Conservation (phyloP, 257 asterid species). For the Scutellaria baicalensis region DNA sequence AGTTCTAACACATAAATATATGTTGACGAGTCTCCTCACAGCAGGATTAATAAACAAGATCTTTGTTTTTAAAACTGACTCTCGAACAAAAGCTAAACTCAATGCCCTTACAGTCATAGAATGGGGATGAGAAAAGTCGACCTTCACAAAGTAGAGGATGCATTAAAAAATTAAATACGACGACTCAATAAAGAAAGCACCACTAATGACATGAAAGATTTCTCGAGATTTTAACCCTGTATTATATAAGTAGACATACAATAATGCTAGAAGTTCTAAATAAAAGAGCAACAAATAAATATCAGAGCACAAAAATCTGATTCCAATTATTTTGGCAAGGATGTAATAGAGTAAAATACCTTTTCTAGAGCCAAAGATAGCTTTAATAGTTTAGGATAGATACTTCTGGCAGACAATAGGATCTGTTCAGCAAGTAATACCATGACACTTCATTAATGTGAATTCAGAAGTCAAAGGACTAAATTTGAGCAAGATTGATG, state of each 20-base stretch:
- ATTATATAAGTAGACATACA: too few relatives aligned
- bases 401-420: constrained; percentile 66
- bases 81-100: neutral
- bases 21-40: neutral
- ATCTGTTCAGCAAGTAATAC: constrained; percentile 45
- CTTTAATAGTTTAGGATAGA: constrained; percentile 75
- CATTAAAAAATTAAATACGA: neutral
- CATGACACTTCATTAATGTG: neutral
- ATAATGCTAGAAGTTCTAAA: neutral
- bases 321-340: neutral
- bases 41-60: neutral
- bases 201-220: neutral
- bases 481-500: neutral
- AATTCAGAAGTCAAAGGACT: neutral
- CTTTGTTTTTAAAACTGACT: neutral
- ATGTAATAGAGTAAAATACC: constrained; percentile 34
- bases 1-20: neutral
- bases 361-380: constrained; percentile 92
- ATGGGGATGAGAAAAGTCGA: neutral
- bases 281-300: neutral
- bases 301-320: neutral
- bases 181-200: neutral
- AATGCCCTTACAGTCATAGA: neutral
- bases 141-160: neutral
- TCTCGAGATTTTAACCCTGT: too few relatives aligned